phyloP scores from a whole-genome alignment of 2,329 filamentous ascomycete genomes.

The Cordyceps javanica region DNA sequence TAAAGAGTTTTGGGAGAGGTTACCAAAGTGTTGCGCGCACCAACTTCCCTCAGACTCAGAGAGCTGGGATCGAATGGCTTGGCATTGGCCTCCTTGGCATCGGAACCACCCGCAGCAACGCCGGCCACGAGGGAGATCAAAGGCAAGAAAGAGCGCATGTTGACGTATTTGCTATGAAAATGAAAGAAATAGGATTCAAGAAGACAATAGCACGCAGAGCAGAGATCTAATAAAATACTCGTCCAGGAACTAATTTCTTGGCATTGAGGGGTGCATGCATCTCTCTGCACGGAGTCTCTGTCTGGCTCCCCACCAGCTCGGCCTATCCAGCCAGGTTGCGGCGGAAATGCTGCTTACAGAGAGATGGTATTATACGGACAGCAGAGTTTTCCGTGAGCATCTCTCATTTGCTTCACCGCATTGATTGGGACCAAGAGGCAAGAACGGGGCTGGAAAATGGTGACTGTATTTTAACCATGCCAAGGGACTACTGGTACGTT shows the following conservation, averaged over 20 bases:
- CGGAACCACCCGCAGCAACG: slow-evolving; percentile 5
- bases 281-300: background rate
- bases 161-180: background rate
- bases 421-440: too few species aligned
- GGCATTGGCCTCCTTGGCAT: background rate
- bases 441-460: too few species aligned
- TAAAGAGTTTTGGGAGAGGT: background rate
- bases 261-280: slow-evolving; percentile 1
- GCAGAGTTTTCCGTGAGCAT: too few species aligned
- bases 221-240: background rate
- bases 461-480: background rate
- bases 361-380: too few species aligned
- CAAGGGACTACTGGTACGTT: background rate
- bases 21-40: slow-evolving; percentile 32
- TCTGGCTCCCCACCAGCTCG: background rate
- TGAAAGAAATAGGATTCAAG: background rate
- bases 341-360: background rate
- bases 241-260: background rate
- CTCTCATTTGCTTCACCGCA: background rate
- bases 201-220: background rate
- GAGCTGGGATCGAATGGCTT: slow-evolving; percentile 22
- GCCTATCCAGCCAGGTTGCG: background rate
- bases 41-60: slow-evolving; percentile 29
- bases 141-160: slow-evolving; percentile 3
- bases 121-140: slow-evolving; percentile 15